Conservation (phyloP, 306 rosid genomes). For the Medicago lupulina region DNA sequence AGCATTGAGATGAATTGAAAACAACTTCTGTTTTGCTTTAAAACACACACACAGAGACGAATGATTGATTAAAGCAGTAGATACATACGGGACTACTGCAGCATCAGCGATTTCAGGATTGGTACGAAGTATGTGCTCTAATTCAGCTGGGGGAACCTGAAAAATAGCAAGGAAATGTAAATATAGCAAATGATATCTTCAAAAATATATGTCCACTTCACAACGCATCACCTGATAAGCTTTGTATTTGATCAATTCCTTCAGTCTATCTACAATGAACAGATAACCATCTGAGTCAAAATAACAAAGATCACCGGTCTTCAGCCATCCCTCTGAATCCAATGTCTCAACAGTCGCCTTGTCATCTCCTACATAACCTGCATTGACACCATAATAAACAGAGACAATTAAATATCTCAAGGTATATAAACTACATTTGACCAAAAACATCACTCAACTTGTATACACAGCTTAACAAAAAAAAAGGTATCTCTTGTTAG, state of each 20-base stretch:
- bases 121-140: slow-evolving; percentile 75
- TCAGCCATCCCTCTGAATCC: slow-evolving; percentile 89
- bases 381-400: slow-evolving; percentile 35
- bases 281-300: slow-evolving; percentile 87
- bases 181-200: background rate
- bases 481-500: background rate
- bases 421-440: background rate
- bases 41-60: background rate
- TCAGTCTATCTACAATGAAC: slow-evolving; percentile 80
- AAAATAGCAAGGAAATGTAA: slow-evolving; percentile 10
- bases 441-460: background rate
- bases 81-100: slow-evolving; percentile 88
- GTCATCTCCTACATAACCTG: slow-evolving; percentile 87
- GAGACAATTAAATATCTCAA: background rate
- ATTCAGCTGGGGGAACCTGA: slow-evolving; percentile 94
- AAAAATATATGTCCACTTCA: background rate
- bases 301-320: slow-evolving; percentile 93
- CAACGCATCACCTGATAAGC: slow-evolving; percentile 78
- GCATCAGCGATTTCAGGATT: slow-evolving; percentile 80
- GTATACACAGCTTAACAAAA: background rate
- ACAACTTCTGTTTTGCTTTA: background rate
- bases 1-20: background rate
- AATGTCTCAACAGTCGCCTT: slow-evolving; percentile 82
- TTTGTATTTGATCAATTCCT: slow-evolving; percentile 94
- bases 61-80: background rate